Evolutionary conservation across 768 basidiomycete genomes (phyloP).

Genomic region (Collybia mongolica): DNA sequence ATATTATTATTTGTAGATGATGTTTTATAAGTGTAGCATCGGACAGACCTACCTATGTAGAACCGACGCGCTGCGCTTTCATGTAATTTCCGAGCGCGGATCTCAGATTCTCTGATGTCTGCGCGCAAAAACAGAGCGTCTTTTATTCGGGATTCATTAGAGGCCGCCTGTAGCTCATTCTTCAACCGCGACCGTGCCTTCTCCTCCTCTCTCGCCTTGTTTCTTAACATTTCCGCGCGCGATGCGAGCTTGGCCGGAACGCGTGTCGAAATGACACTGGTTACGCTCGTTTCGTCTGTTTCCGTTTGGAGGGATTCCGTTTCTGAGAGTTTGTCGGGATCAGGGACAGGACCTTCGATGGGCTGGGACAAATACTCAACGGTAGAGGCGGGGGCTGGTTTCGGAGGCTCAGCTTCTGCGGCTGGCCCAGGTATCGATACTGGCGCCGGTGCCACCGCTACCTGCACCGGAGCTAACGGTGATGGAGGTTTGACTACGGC

Average conservation of each 20-base stretch:
- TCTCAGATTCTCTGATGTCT: slow-evolving; percentile 34
- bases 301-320: slow-evolving; percentile 13
- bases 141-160: slow-evolving; percentile 28
- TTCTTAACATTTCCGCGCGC: slow-evolving; percentile 36
- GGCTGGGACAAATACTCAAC: slow-evolving; percentile 19
- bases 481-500: background rate
- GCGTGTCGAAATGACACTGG: slow-evolving; percentile 24
- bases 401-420: background rate
- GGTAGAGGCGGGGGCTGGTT: slow-evolving; percentile 6
- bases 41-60: slow-evolving; percentile 35
- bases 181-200: slow-evolving; percentile 23
- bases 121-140: slow-evolving; percentile 38
- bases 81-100: slow-evolving; percentile 36
- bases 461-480: background rate
- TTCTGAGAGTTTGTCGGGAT: slow-evolving; percentile 12
- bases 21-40: background rate
- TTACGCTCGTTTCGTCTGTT: slow-evolving; percentile 20
- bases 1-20: slow-evolving; percentile 2
- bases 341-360: slow-evolving; percentile 13
- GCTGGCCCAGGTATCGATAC: slow-evolving; percentile 1
- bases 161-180: slow-evolving; percentile 24
- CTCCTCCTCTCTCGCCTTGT: slow-evolving; percentile 39
- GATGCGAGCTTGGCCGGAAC: slow-evolving; percentile 27
- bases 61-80: slow-evolving; percentile 44
- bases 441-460: background rate